Conservation (phyloP, 208 protist genomes). For the Trypanosoma theileri region DNA sequence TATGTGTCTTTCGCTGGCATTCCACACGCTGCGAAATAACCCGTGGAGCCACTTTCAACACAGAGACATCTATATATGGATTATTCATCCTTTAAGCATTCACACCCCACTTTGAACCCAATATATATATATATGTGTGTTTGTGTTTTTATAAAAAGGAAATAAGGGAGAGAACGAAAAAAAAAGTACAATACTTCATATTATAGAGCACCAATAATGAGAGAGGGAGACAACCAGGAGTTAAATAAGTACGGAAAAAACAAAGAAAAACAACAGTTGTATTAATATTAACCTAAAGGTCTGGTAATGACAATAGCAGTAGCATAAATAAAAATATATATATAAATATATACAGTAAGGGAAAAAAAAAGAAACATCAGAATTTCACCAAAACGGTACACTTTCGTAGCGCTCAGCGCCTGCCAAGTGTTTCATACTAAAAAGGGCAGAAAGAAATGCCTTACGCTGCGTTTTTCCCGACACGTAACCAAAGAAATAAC, state of each 20-base stretch:
- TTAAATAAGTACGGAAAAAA: neutral
- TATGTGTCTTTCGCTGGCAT: neutral
- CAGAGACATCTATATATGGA: neutral
- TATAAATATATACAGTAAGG: neutral
- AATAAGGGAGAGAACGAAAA: neutral
- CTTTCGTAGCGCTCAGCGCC: slow-evolving; percentile 26
- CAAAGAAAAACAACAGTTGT: neutral
- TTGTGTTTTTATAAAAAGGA: neutral
- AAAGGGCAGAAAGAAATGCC: slow-evolving; percentile 29
- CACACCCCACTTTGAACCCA: neutral
- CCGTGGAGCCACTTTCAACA: neutral
- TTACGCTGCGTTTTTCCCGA: slow-evolving; percentile 26
- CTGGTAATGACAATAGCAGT: neutral
- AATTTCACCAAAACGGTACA: slow-evolving; percentile 25
- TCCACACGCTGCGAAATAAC: neutral
- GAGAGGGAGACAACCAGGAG: neutral
- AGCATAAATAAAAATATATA: neutral
- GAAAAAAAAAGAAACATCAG: slow-evolving; percentile 1
- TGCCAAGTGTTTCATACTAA: slow-evolving; percentile 36
- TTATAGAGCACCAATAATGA: neutral
- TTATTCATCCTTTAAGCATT: slow-evolving; percentile 9
- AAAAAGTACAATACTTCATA: neutral
- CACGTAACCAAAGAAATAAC: slow-evolving; percentile 34
- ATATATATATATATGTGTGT: too few relatives aligned
- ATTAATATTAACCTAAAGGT: neutral